phyloP scores from a whole-genome alignment of 2,329 filamentous ascomycete species.

The Sporothrix pseudoabietina region DNA sequence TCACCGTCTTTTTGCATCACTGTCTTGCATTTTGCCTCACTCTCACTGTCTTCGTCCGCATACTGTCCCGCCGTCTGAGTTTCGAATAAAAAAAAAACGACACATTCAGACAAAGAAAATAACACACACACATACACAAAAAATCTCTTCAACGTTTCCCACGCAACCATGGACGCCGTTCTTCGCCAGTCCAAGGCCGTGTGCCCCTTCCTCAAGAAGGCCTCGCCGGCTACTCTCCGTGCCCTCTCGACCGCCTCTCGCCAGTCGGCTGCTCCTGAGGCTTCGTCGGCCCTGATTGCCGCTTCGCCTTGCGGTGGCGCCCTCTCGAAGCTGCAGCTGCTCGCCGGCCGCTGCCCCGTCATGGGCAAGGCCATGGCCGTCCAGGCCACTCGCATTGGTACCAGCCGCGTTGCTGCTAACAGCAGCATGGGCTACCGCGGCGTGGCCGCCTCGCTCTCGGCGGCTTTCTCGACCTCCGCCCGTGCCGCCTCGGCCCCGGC shows the following conservation, averaged over 20 bases:
- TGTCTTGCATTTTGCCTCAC: slow-evolving; percentile 9
- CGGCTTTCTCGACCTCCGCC: slow-evolving; percentile 31
- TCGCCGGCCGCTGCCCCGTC: slow-evolving; percentile 92
- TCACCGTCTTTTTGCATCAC: background rate
- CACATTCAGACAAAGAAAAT: background rate
- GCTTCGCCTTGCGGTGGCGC: slow-evolving; percentile 77
- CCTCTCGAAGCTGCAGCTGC: slow-evolving; percentile 95
- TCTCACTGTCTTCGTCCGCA: background rate
- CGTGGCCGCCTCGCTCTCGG: slow-evolving; percentile 33
- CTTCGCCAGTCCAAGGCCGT: slow-evolving; percentile 93
- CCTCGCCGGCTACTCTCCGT: slow-evolving; percentile 86
- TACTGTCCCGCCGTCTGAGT: background rate
- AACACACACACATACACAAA: background rate
- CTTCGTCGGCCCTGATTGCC: slow-evolving; percentile 6
- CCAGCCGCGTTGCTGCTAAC: slow-evolving; percentile 38
- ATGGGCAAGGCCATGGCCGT: slow-evolving; percentile 98
- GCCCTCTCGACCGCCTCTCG: slow-evolving; percentile 77
- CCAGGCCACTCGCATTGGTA: slow-evolving; percentile 64
- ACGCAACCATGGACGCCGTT: slow-evolving; percentile 79
- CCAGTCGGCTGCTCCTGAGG: slow-evolving; percentile 42
- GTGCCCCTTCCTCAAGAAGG: slow-evolving; percentile 96
- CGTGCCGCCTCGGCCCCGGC: slow-evolving; percentile 34
- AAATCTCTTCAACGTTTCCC: background rate
- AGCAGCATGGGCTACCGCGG: slow-evolving; percentile 32
- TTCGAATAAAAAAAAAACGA: too few species aligned